phyloP scores from a whole-genome alignment of 306 rosid species.

The Rubus idaeus region DNA sequence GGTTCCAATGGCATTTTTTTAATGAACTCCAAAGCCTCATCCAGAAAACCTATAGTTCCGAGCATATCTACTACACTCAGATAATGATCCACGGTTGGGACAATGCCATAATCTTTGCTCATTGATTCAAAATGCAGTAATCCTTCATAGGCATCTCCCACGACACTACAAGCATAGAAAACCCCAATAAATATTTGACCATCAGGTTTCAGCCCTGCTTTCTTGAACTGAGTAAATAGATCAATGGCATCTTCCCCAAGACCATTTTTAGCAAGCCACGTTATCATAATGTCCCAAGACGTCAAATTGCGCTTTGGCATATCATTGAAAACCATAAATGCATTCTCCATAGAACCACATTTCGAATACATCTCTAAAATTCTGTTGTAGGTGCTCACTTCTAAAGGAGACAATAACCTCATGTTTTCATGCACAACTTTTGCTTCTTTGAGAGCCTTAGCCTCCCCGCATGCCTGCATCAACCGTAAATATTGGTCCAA shows the following conservation, averaged over 20 bases:
- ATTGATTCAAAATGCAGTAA: conserved; percentile 68
- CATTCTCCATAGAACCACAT: conserved; percentile 76
- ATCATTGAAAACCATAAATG: conserved; percentile 45
- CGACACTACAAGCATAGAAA: conserved; percentile 54
- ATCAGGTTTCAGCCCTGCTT: conserved; percentile 62
- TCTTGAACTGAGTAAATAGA: conserved; percentile 62
- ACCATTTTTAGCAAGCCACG: conserved; percentile 64
- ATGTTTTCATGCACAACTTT: conserved; percentile 47
- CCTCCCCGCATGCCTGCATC: conserved; percentile 59
- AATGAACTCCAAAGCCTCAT: conserved; percentile 77
- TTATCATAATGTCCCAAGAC: conserved; percentile 81
- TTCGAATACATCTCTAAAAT: conserved; percentile 71
- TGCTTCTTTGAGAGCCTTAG: conserved; percentile 63
- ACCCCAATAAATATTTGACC: conserved; percentile 64
- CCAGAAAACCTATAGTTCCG: conserved; percentile 67
- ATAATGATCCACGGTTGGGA: conserved; percentile 58
- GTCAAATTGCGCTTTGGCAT: conserved; percentile 68
- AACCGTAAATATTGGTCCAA: conserved; percentile 45
- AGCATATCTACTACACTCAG: conserved; percentile 69
- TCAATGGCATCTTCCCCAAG: conserved; percentile 74
- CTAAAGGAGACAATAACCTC: conserved; percentile 44
- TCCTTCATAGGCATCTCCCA: conserved; percentile 68
- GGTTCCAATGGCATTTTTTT: conserved; percentile 69
- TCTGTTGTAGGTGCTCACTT: conserved; percentile 58
- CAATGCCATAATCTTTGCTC: conserved; percentile 62